These are phyloP conservation scores for Primulina eburnea DNA, from an alignment of 257 asterid genomes.

Conservation along the genomic window DNA sequence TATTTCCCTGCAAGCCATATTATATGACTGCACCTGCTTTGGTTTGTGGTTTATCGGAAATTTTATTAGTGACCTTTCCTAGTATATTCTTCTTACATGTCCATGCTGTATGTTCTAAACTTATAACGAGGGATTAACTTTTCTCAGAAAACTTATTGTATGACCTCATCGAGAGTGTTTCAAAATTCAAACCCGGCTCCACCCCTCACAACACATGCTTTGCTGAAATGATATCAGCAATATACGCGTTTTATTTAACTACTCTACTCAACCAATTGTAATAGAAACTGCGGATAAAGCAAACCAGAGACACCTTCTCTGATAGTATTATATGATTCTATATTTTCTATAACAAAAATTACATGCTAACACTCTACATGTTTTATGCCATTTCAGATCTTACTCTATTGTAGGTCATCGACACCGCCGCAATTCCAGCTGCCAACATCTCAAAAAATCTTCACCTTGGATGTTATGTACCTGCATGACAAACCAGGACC, in stretches of 20 bases:
- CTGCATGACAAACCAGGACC: slow-evolving; percentile 97
- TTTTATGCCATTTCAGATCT: slow-evolving; percentile 46
- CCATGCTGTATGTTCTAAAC: too few relatives aligned
- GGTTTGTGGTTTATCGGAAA: neutral
- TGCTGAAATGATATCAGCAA: too few relatives aligned
- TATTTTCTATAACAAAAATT: neutral
- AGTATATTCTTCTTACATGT: neutral
- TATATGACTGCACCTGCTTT: neutral
- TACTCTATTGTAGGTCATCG: slow-evolving; percentile 86
- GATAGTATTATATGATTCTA: neutral
- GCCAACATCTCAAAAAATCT: slow-evolving; percentile 61
- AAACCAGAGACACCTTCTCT: neutral
- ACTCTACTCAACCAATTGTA: neutral
- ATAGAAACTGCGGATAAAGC: neutral
- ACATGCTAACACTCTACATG: slow-evolving; percentile 15
- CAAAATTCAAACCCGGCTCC: too few relatives aligned
- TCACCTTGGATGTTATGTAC: slow-evolving; percentile 85
- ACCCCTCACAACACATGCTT: too few relatives aligned
- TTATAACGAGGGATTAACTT: too few relatives aligned
- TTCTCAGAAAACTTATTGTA: too few relatives aligned
- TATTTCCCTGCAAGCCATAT: neutral
- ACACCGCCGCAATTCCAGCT: slow-evolving; percentile 59
- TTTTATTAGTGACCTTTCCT: neutral
- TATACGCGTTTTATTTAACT: neutral
- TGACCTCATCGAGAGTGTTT: too few relatives aligned